Base-by-base conservation (phyloP, 73 alveolate genomes). In the Paramecium biaurelia region DNA sequence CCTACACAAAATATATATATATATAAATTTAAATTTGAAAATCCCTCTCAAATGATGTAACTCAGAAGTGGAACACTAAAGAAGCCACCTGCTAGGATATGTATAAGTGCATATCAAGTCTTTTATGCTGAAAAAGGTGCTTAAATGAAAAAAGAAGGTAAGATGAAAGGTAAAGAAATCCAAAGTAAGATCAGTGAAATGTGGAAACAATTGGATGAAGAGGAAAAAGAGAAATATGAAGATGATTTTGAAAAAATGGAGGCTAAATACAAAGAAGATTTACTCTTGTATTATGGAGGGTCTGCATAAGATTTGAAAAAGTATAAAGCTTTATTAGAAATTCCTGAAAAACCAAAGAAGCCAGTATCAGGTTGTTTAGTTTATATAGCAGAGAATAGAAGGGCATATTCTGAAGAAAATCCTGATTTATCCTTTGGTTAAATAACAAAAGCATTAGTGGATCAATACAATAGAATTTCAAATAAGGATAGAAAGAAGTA, bases 401-500 rank as follows among this genome's bases (percentile, higher is more conserved):
- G 30, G 53, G 30, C 14, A 23, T 72, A 28, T 42, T 15, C 58
- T 2, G 58, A 72, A 18, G 86, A 30, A 35, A 20, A 72, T 7
- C 59, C 56, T 35, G 58, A 72, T 30, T 72, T 38, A n/a, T 32
- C 53, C n/a, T 34, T 8, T 14, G 28, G 11, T 14, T 30, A 72
- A 18, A 41, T 38, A 35, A 12, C 86, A n/a, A 72, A 72, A 18
- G 58, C 32, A 15, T 72, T 72, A 18, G 86, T 42, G n/a, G 86
- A 72, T 21, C 32, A 72, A 72, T 72, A 32, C 20, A 38, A 38
- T n/a, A 8, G 6, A 32, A 35, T 72, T 12, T 72, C 86, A 72
- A 37, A 30, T 72, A 72, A 72, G 5, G 86, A 72, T 0, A 72
- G 58, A 42, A 72, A 72, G 86, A 72, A 72, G 86, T 72, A 72